Base-by-base conservation (phyloP, 257 asterid genomes). In the Osmanthus fragrans region DNA sequence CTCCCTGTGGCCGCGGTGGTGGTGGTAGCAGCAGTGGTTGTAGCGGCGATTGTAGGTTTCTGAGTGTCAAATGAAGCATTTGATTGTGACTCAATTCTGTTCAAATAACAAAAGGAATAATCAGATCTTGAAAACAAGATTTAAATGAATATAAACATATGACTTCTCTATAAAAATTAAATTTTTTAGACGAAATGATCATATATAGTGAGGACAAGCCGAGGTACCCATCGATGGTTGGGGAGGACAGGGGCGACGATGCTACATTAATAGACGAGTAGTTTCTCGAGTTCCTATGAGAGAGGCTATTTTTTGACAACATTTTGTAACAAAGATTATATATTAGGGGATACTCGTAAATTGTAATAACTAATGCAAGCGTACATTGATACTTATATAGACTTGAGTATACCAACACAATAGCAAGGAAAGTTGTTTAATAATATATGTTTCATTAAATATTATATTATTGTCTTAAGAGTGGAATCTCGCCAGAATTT, bases 81-180 rank as follows among this genome's bases (percentile, higher is more conserved):
- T 39, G 80, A 19, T 68, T 84, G 85, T 70, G 54, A 13, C 72
- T 84, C 85, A 65, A 82, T 39, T 64, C 87, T 82, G 45, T 5
- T 10, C 8, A 73, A 58, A 16, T 34, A 9, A 8, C 21, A 73
- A 39, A 49, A 49, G 60, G 9, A 54, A 54, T 54, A 54, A 10
- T 56, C 30, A 56, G 66, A 56, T n/a, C 25, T 56, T 21, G 66
- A n/a, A 19, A 5, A 56, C 11, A 56, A 56, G 4, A 56, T 56
- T n/a, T 21, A 56, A 56, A 56, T 19, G 4, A 56, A 56, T 56
- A 7, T 9, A 21, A 19, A 56, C 29, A 5, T 0, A 9, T 7
- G 3, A 56, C 10, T 2, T 56, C 4, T 63, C 18, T 10, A 2
- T 25, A 63, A 27, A 23, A 25, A 21, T 0, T 60, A 8, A 25